These are phyloP conservation scores for Chalciporus chontae DNA, from an alignment of 768 basidiomycete genomes.

Conservation along the genomic window DNA sequence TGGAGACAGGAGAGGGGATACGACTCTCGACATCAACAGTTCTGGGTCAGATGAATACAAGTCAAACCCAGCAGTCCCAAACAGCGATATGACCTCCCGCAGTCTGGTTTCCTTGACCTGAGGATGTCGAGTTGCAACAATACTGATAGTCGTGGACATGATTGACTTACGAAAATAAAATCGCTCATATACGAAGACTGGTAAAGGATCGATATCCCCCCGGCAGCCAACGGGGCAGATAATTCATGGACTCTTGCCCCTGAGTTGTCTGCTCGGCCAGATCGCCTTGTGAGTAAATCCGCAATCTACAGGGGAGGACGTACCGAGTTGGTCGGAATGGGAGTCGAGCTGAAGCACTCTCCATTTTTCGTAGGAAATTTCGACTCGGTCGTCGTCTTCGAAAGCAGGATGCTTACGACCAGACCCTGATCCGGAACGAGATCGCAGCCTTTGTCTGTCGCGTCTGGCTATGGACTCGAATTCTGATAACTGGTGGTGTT, in stretches of 20 bases:
- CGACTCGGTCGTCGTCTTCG: constrained; percentile 46
- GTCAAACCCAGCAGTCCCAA: constrained; percentile 63
- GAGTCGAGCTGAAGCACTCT: constrained; percentile 80
- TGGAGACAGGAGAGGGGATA: constrained; percentile 32
- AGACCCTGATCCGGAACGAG: constrained; percentile 37
- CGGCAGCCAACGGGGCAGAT: constrained; percentile 70
- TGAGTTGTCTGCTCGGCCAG: constrained; percentile 51
- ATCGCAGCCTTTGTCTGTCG: constrained; percentile 47
- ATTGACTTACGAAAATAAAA: constrained; percentile 65
- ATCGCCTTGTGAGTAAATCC: neutral
- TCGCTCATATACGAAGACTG: constrained; percentile 82
- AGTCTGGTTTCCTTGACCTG: constrained; percentile 69
- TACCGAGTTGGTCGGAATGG: constrained; percentile 68
- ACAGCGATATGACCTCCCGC: constrained; percentile 56
- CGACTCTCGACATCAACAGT: constrained; percentile 28
- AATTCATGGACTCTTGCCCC: constrained; percentile 73
- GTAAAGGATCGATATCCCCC: constrained; percentile 78
- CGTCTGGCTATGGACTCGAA: constrained; percentile 60
- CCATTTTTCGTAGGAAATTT: constrained; percentile 74
- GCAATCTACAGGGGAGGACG: constrained; percentile 17
- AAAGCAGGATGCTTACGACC: constrained; percentile 21
- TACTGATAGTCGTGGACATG: neutral
- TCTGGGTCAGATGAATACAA: constrained; percentile 51
- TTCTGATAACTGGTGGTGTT: constrained; percentile 50
- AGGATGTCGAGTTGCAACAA: constrained; percentile 3